These are phyloP conservation scores for Lumnitzera littorea DNA, from an alignment of 345 rosid genomes.

Conservation along the genomic window DNA sequence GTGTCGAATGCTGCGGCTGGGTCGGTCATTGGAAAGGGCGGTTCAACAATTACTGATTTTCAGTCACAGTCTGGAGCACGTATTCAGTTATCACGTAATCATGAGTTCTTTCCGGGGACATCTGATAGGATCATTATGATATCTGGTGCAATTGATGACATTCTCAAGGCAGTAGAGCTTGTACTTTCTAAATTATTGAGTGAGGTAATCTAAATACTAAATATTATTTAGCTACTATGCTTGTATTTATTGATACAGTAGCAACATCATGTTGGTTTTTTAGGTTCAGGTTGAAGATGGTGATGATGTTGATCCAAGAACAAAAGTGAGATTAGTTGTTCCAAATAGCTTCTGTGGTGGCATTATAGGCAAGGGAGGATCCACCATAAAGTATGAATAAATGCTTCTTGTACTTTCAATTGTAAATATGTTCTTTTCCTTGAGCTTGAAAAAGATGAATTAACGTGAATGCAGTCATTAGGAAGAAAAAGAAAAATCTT, in stretches of 20 bases:
- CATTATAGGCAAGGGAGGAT: conserved; percentile 98
- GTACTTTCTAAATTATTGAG: conserved; percentile 72
- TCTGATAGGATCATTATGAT: conserved; percentile 89
- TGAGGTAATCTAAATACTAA: conserved; percentile 51
- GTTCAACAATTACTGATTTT: conserved; percentile 91
- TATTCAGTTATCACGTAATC: conserved; percentile 90
- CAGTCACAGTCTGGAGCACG: conserved; percentile 94
- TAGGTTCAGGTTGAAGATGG: conserved; percentile 76
- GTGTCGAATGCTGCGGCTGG: conserved; percentile 99
- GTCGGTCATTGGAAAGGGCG: conserved; percentile 97
- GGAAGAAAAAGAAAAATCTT: too few species aligned
- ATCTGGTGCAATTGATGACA: conserved; percentile 73
- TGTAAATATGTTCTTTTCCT: too few species aligned
- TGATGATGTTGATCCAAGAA: conserved; percentile 69
- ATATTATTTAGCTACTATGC: conserved; percentile 1
- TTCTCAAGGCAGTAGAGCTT: conserved; percentile 74
- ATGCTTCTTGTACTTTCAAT: conserved; percentile 10
- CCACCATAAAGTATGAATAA: conserved; percentile 76
- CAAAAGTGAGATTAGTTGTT: conserved; percentile 83
- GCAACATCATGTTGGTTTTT: conserved; percentile 9
- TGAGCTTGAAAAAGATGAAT: background rate
- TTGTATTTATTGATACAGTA: conserved; percentile 6
- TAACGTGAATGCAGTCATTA: background rate
- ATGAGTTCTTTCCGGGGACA: conserved; percentile 92
- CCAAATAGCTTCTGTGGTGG: conserved; percentile 97